Conservation (phyloP, 129 eudicot genomes). For the Erigeron canadensis region DNA sequence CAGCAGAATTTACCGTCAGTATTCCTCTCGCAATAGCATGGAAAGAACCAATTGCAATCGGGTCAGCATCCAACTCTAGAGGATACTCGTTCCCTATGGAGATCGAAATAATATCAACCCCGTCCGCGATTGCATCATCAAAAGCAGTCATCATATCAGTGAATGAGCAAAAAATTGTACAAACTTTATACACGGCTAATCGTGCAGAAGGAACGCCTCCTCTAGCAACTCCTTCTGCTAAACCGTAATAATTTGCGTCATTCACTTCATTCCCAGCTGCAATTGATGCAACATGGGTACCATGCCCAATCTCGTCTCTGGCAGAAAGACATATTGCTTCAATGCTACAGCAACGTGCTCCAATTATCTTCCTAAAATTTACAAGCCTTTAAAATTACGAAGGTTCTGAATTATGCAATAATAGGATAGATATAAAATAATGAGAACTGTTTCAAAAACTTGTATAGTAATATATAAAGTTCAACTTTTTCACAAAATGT, state of each 20-base stretch:
- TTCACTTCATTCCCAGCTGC: conserved; percentile 37
- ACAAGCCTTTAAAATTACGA: not conserved
- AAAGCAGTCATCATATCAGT: conserved; percentile 19
- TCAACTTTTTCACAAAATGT: too few relatives aligned
- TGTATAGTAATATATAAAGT: too few relatives aligned
- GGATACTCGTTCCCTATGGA: not conserved
- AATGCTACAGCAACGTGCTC: conserved; percentile 33
- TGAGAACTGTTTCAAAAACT: too few relatives aligned
- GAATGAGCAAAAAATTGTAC: not conserved
- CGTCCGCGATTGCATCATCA: conserved; percentile 28
- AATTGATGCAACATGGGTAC: conserved; percentile 53
- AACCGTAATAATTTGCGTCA: conserved; percentile 2
- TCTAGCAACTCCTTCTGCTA: conserved; percentile 22
- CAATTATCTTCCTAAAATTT: conserved; percentile 41
- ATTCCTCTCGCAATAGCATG: conserved; percentile 19
- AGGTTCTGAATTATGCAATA: not conserved
- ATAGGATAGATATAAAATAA: too few relatives aligned
- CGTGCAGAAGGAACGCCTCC: conserved; percentile 34
- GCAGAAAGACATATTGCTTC: not conserved
- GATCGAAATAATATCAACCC: conserved; percentile 26
- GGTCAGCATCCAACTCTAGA: not conserved
- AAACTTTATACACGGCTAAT: conserved; percentile 27
- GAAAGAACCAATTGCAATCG: conserved; percentile 25
- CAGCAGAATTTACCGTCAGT: conserved; percentile 16
- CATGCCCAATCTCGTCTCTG: conserved; percentile 43